phyloP scores from a whole-genome alignment of 1,284 basidiomycete species.

The Violaceomyces palustris region DNA sequence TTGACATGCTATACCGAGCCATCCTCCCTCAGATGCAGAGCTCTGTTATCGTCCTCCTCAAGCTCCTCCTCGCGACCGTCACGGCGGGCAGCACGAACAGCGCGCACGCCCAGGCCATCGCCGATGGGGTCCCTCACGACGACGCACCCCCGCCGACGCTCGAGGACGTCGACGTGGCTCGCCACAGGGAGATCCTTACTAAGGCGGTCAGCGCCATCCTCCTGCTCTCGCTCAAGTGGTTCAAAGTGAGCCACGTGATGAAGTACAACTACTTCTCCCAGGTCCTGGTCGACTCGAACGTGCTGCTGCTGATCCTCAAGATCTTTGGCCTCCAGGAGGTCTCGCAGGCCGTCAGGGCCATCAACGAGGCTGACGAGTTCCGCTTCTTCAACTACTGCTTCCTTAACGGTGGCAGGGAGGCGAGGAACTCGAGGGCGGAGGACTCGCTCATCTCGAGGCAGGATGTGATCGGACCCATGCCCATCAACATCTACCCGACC shows the following conservation, averaged over 20 bases:
- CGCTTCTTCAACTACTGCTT: constrained; percentile 96
- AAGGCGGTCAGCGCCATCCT: constrained; percentile 95
- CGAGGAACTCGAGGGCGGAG: constrained; percentile 49
- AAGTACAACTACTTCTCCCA: constrained; percentile 97
- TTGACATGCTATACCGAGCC: constrained; percentile 44
- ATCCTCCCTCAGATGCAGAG: constrained; percentile 45
- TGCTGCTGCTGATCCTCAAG: constrained; percentile 86
- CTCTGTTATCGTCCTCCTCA: constrained; percentile 50
- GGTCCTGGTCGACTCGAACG: constrained; percentile 90
- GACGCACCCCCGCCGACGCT: constrained; percentile 67
- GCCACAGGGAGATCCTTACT: constrained; percentile 94
- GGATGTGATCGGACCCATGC: constrained; percentile 33
- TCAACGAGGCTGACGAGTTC: constrained; percentile 71
- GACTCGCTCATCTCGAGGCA: constrained; percentile 42
- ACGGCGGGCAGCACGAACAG: constrained; percentile 47
- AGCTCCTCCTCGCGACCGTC: constrained; percentile 48
- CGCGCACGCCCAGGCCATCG: constrained; percentile 44
- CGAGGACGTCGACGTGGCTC: constrained; percentile 90
- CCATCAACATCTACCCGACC: constrained; percentile 23
- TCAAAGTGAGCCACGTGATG: constrained; percentile 85
- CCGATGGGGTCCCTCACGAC: constrained; percentile 39
- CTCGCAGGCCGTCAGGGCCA: constrained; percentile 72
- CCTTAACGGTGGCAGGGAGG: constrained; percentile 57
- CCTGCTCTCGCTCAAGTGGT: constrained; percentile 88
- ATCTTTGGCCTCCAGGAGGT: constrained; percentile 97